Percentiles rank a stretch among this genome's conserved stretches.
These are phyloP conservation scores for Monilinia fructigena DNA, from an alignment of 2,329 filamentous ascomycete species.

Conservation along the genomic window DNA sequence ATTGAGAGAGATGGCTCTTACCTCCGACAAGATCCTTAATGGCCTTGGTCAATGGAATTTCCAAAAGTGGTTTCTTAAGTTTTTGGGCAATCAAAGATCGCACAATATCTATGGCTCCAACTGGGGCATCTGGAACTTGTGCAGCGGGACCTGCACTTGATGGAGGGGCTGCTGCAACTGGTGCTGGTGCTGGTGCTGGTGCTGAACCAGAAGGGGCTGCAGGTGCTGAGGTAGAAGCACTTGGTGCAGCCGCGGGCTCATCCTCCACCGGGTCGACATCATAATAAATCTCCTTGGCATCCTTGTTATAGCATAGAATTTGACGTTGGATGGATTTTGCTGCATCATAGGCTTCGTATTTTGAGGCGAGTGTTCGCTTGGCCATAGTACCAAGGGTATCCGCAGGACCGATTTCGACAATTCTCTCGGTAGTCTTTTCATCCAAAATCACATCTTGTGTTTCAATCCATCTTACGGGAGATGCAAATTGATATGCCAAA, in stretches of 20 bases:
- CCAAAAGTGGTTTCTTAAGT: conserved; percentile 87
- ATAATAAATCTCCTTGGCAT: conserved; percentile 99
- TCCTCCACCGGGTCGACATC: conserved; percentile 94
- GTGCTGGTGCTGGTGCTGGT: conserved; percentile 53
- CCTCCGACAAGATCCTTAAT: conserved; percentile 98
- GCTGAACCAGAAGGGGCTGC: conserved; percentile 47
- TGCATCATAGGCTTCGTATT: conserved; percentile 98
- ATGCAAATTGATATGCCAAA: conserved; percentile 98
- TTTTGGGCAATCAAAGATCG: conserved; percentile 92
- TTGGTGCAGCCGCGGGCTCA: conserved; percentile 62
- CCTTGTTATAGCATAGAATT: conserved; percentile 99
- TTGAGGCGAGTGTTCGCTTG: conserved; percentile 89
- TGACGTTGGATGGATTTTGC: conserved; percentile 94
- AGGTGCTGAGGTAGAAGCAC: conserved; percentile 43
- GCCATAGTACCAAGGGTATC: conserved; percentile 98
- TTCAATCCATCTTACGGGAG: conserved; percentile 98
- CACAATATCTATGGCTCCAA: conserved; percentile 86
- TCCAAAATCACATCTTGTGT: conserved; percentile 99
- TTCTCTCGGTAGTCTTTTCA: conserved; percentile 92
- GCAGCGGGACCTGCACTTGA: conserved; percentile 82
- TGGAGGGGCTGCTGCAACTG: conserved; percentile 56
- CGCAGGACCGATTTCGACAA: conserved; percentile 95
- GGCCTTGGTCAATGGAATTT: conserved; percentile 90
- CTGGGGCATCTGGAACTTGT: conserved; percentile 79
- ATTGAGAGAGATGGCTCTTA: conserved; percentile 47